Evolutionary conservation across 768 basidiomycete species (phyloP).

Genomic region (Xerocomellus intermedius): DNA sequence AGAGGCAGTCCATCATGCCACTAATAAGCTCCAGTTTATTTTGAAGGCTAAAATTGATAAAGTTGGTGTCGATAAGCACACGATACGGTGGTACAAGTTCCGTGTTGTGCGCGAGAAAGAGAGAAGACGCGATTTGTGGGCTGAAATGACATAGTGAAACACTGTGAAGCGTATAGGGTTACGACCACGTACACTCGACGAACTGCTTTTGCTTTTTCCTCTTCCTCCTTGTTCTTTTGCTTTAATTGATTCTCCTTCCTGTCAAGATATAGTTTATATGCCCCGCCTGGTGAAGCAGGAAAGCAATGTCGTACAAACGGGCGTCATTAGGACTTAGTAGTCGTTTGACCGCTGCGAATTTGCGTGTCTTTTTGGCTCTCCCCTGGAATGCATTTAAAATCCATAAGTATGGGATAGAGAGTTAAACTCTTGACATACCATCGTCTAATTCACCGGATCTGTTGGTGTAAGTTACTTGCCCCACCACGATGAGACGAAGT

Average conservation of each 20-base stretch:
- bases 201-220: conserved; percentile 73
- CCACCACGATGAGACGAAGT: not conserved
- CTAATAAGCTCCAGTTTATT: conserved; percentile 94
- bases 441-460: not conserved
- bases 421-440: conserved; percentile 15
- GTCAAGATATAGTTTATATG: conserved; percentile 11
- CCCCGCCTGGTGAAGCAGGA: not conserved
- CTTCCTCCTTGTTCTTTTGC: conserved; percentile 80
- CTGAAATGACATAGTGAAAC: conserved; percentile 37
- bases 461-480: not conserved
- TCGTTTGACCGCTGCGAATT: conserved; percentile 92
- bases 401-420: not conserved
- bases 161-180: not conserved
- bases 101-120: conserved; percentile 94
- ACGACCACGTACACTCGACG: conserved; percentile 67
- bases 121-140: conserved; percentile 82
- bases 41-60: conserved; percentile 98
- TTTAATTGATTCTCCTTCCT: conserved; percentile 95
- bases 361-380: conserved; percentile 90
- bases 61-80: conserved; percentile 97
- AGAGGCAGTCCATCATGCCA: conserved; percentile 99
- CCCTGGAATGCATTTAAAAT: conserved; percentile 47
- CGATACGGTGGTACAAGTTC: conserved; percentile 96
- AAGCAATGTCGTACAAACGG: conserved; percentile 62
- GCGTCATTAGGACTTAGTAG: conserved; percentile 93